Evolutionary conservation across 2,329 filamentous ascomycete species (phyloP).

Genomic region (Nothopassalora personata): DNA sequence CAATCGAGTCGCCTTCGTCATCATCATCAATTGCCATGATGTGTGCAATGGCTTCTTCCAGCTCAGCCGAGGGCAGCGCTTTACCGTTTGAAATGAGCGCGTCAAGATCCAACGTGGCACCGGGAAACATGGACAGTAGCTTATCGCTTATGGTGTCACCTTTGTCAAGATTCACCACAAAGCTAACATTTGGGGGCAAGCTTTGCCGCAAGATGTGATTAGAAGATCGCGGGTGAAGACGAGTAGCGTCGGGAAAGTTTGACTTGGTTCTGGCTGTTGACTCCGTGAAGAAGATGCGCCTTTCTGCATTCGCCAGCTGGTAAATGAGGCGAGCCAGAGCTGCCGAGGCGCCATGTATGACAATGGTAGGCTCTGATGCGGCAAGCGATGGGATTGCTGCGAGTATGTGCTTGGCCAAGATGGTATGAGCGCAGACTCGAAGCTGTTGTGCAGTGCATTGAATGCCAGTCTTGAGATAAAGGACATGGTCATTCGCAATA

Average conservation of each 20-base stretch:
- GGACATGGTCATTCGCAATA: neutral
- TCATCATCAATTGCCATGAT: neutral
- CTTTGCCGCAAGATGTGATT: slow-evolving; percentile 11
- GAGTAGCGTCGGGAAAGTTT: neutral
- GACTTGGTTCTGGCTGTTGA: slow-evolving; percentile 2
- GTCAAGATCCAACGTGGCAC: slow-evolving; percentile 8
- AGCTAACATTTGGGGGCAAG: slow-evolving; percentile 10
- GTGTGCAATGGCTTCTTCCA: neutral
- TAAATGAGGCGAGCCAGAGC: slow-evolving; percentile 7
- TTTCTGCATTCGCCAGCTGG: neutral
- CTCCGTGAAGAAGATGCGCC: slow-evolving; percentile 9
- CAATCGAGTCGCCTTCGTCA: neutral
- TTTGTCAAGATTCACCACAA: slow-evolving; percentile 7
- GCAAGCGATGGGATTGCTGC: slow-evolving; percentile 5
- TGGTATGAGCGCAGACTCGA: slow-evolving; percentile 4
- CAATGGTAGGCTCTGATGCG: neutral
- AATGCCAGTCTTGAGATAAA: neutral
- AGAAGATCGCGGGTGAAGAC: slow-evolving; percentile 13
- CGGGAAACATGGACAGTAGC: slow-evolving; percentile 11
- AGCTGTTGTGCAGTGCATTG: slow-evolving; percentile 11
- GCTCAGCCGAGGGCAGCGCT: neutral
- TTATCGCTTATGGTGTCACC: slow-evolving; percentile 10
- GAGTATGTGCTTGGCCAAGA: slow-evolving; percentile 14
- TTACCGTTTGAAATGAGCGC: neutral
- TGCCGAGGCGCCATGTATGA: slow-evolving; percentile 15